These are phyloP conservation scores for Pseudoscleropodium purum DNA, from an alignment of 225 moss, liverwort and hornwort genomes.

Conservation along the genomic window DNA sequence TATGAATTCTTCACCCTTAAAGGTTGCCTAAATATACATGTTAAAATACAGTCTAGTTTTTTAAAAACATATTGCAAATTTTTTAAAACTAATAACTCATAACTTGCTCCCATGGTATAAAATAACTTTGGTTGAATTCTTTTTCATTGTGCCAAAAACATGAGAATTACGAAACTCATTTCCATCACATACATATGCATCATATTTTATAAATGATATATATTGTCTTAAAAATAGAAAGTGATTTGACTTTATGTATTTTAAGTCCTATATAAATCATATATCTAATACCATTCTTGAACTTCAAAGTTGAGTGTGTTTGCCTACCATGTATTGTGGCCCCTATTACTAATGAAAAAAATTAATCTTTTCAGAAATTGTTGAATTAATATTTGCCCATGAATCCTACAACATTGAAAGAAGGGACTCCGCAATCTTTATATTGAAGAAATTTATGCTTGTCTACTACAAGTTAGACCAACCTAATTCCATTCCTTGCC, in stretches of 20 bases:
- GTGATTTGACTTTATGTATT: background rate
- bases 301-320: background rate
- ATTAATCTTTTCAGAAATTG: background rate
- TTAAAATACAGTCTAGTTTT: too few species aligned
- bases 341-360: background rate
- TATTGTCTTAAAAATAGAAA: background rate
- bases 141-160: too few species aligned
- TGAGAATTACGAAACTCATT: too few species aligned
- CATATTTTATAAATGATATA: background rate
- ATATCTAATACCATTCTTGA: background rate
- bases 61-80: too few species aligned
- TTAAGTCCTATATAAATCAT: background rate
- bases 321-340: background rate
- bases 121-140: too few species aligned
- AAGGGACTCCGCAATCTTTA: background rate
- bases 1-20: too few species aligned
- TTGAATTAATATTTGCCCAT: background rate
- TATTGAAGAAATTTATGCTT: background rate
- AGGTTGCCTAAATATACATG: too few species aligned
- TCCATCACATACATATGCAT: too few species aligned
- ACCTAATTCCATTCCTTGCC: too few species aligned
- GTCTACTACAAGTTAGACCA: background rate
- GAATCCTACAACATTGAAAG: background rate
- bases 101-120: too few species aligned
- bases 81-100: too few species aligned